These are phyloP conservation scores for Colletotrichum plurivorum DNA, from an alignment of 2,329 filamentous ascomycete species.

Conservation along the genomic window DNA sequence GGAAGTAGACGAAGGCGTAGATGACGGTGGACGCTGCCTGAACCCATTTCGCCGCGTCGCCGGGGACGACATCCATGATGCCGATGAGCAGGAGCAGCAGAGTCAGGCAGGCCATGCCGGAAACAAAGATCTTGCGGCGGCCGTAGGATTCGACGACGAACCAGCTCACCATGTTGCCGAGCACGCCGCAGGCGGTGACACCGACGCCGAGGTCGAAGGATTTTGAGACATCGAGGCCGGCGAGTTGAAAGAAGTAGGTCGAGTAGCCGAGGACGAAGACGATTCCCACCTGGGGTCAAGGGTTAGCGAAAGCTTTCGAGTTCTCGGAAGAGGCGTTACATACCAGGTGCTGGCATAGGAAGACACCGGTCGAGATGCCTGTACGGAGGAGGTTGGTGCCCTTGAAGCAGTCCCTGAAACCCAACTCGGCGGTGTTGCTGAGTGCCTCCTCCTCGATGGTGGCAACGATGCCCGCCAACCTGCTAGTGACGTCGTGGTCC, in stretches of 20 bases:
- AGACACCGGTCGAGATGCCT: conserved; percentile 72
- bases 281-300: neutral
- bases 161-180: conserved; percentile 58
- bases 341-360: conserved; percentile 74
- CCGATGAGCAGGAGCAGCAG: conserved; percentile 58
- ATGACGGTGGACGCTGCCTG: conserved; percentile 64
- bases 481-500: conserved; percentile 61
- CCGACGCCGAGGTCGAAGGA: conserved; percentile 58
- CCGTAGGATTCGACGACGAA: conserved; percentile 57
- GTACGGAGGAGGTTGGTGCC: conserved; percentile 65
- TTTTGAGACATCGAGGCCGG: conserved; percentile 54
- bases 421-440: conserved; percentile 64
- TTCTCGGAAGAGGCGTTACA: conserved; percentile 62
- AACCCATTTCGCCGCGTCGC: conserved; percentile 57
- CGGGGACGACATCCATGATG: conserved; percentile 60
- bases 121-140: conserved; percentile 58
- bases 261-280: conserved; percentile 66
- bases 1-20: conserved; percentile 53
- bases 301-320: neutral
- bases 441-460: conserved; percentile 61
- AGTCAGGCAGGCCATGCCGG: conserved; percentile 55
- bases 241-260: conserved; percentile 66
- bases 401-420: conserved; percentile 66
- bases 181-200: conserved; percentile 55
- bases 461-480: conserved; percentile 69